Base-by-base conservation (phyloP, 208 protist genomes). In the Trypanosoma avium region DNA sequence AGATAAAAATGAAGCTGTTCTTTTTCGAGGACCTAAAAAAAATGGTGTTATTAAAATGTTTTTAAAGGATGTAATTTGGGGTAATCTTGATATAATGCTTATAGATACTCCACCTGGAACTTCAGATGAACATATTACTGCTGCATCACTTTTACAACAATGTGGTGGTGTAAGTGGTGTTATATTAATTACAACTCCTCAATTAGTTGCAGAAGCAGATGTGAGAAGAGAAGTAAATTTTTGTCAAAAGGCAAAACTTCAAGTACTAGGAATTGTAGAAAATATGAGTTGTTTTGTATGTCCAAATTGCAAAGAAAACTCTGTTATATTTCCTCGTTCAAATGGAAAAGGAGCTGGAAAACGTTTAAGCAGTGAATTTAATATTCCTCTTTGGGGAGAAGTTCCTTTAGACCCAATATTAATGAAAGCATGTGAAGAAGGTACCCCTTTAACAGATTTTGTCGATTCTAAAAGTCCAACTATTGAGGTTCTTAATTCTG, bases 61-160 rank as follows among this genome's bases (percentile, higher is more conserved):
- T 65, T 75, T 99, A 3, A 95, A 94, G 60, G 97, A 99, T 70
- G 98, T 99, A 4, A 87, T 94, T 30, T 99, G 99, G 98, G 97
- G 95, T 13, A 93, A 97, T 0, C 69, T 99, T 17, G 99, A 99
- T 83, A 95, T 97, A 48, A 80, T 99, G 27, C 77, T 99, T 19
- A 88, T 99, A 49, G 99, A 99, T 79, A 99, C 99, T 15, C 99
- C 99, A 33, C 99, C 99, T 6, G 99, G 99, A 43, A 99, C 99
- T 7, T 99, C 96, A 10, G 99, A 99, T 77, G 99, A 99, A 82
- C 99, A 99, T 86, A 90, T 99, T 43, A 99, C 98, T 24, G 75
- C 96, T 36, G 89, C 89, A 46, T 88, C 92, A 26, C 91, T 98
- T 53, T 76, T 99, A 46, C 87, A 92, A 61, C 79, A 90, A 61